Evolutionary conservation across 1,284 basidiomycete genomes (phyloP).

Genomic region (Paramarasmius palmivorus): DNA sequence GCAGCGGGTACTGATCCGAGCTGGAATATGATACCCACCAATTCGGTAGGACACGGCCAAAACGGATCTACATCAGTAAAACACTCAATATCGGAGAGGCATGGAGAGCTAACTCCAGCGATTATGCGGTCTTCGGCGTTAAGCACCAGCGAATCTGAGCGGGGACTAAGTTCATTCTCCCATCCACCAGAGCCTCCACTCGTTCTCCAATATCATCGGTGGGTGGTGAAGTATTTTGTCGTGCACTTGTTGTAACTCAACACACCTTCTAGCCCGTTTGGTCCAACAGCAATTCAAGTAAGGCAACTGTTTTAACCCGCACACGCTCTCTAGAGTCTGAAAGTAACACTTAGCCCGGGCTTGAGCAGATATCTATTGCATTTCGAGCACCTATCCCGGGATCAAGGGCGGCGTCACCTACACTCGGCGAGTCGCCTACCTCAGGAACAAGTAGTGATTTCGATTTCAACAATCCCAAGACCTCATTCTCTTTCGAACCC

Average conservation of each 20-base stretch:
- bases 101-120: no score
- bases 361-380: constrained; percentile 15
- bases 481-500: constrained; percentile 13
- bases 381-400: constrained; percentile 12
- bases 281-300: constrained; percentile 15
- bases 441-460: neutral
- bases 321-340: neutral
- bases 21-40: neutral
- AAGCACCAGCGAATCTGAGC: neutral
- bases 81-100: no score
- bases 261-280: constrained; percentile 8
- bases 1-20: neutral
- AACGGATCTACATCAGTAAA: neutral
- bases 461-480: neutral
- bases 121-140: no score
- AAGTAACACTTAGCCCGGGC: constrained; percentile 7
- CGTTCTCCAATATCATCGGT: constrained; percentile 13
- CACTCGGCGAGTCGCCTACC: neutral
- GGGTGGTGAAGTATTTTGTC: neutral
- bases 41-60: neutral
- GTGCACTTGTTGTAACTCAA: neutral
- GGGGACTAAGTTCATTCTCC: neutral
- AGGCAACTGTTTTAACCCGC: neutral
- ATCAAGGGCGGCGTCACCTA: constrained; percentile 7
- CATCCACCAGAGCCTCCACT: constrained; percentile 8